Evolutionary conservation across 352 stramenopile genomes (phyloP), one percentile per base, ranked within the genome.

Genomic region (Pythium plurisporium): DNA sequence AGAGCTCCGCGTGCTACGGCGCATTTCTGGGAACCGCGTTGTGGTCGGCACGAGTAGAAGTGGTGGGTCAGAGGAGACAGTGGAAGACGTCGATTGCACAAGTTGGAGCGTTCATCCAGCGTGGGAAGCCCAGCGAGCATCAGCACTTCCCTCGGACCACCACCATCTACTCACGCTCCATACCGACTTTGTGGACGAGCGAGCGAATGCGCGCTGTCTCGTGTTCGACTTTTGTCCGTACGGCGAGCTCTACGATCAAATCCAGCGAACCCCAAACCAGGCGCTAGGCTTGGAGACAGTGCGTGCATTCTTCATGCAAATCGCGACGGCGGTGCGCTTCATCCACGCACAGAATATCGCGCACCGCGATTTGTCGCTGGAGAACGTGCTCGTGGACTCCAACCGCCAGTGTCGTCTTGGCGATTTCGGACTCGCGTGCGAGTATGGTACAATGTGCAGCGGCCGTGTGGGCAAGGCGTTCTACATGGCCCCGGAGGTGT

Each of bases 401-500:
- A 45, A 59, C 10, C 61, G 56, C 1, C 55, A 76, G 14, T 89
- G 76, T 34, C 72, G 76, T 19, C 61, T 82, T 2, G 70, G 60
- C 4, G 78, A 89, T 52, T 84, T 89, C 64, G 78, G 78, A 7
- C 66, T 89, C 15, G 66, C 78, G 41, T 75, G 64, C 40, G 67
- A 72, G 27, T 41, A 62, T 2, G 78, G 76, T 4, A 56, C 52
- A 0, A 44, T 51, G 50, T 83, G 73, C 59, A 38, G 31, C 17
- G 76, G 76, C 0, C 64, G 76, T 11, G 78, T 85, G 11, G 78
- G 78, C 11, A 86, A 86, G 48, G 34, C 64, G 15, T 82, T 86
- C 57, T 89, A 86, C 52, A 86, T 89, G 78, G 78, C 78, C 0
- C 78, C 78, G 0, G 78, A 88, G 44, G 78, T 88, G 31, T 69